Evolutionary conservation across 2,329 filamentous ascomycete species (phyloP), one percentile per base, ranked within the genome.

Genomic region (Geosmithia putterillii): DNA sequence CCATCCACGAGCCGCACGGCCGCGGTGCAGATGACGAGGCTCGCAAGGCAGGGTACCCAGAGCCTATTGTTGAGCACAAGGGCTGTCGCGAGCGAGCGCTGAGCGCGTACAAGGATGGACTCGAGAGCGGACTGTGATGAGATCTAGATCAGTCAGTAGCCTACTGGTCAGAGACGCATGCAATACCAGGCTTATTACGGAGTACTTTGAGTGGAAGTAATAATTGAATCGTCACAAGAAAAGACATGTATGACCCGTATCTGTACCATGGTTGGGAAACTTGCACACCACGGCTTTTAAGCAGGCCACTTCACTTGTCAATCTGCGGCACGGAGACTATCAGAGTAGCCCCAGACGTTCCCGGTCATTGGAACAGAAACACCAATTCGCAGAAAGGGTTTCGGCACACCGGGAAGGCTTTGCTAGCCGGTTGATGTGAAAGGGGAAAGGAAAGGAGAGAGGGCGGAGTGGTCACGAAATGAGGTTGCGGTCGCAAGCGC

Each of bases 1-100:
- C 79, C 8, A 76, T 95, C 4, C 87, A 94, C 57, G 86, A 89
- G 50, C 88, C 88, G 1, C 90, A 89, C 57, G 74, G 67, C 2
- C 71, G 80, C 40, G 80, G 82, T 1, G 79, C 71, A 0, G 73
- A 60, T 1, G 61, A 62, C 9, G 60, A 72, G 48, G 83, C 79
- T 7, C 71, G 73, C 62, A 80, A 73, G 61, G 71, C 66, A 7
- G 82, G 83, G 0, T 94, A 95, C 57, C 86, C 87, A 0, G 66
- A 69, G 58, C 76, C 76, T 8, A 81, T 90, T 49, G 84, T 94
- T 1, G 73, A 83, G 36, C 88, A 94, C 58, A 82, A 80, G 54
- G 67, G 66, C 12, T 74, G 74, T 42, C 73, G 87, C 46, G 77
- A 83, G 42, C 71, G 75, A 50, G 82, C 82, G 22, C 62, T 92